phyloP scores from a whole-genome alignment of 2,329 filamentous ascomycete genomes.

The Alternaria dauci region DNA sequence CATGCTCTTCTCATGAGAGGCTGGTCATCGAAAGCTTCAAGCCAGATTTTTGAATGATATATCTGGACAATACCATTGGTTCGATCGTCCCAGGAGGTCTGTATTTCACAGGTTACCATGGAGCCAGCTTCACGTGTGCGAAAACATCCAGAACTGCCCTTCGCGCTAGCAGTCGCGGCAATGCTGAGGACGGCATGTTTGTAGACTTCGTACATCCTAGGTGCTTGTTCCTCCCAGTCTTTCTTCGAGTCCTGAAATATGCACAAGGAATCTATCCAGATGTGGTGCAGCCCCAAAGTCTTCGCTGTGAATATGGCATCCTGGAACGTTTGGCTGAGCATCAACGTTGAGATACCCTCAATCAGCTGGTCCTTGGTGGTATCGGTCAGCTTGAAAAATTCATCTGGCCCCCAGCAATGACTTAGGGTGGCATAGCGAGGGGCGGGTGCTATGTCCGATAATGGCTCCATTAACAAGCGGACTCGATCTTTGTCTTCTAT shows the following conservation, averaged over 20 bases:
- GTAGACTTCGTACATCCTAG: not conserved
- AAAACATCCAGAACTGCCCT: not conserved
- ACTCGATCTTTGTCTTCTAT: not conserved
- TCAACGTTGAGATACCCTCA: not conserved
- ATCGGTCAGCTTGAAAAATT: not conserved
- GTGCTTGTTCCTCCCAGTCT: not conserved
- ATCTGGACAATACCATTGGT: not conserved
- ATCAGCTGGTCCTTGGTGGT: not conserved
- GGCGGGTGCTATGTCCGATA: not conserved
- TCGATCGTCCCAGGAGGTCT: not conserved
- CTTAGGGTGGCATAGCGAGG: not conserved
- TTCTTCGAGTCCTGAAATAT: not conserved
- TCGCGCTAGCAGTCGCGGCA: not conserved
- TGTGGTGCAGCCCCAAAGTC: not conserved
- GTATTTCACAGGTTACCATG: not conserved
- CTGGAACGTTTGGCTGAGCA: not conserved
- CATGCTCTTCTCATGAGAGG: not conserved
- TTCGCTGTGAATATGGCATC: not conserved
- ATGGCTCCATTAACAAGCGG: not conserved
- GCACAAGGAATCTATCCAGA: not conserved
- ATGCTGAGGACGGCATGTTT: not conserved
- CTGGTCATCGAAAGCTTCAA: not conserved
- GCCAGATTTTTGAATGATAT: not conserved
- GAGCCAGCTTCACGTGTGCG: not conserved
- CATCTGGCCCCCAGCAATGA: not conserved